Evolutionary conservation across 495 filamentous ascomycete genomes (phyloP).

Genomic region (Aspergillus nanangensis): DNA sequence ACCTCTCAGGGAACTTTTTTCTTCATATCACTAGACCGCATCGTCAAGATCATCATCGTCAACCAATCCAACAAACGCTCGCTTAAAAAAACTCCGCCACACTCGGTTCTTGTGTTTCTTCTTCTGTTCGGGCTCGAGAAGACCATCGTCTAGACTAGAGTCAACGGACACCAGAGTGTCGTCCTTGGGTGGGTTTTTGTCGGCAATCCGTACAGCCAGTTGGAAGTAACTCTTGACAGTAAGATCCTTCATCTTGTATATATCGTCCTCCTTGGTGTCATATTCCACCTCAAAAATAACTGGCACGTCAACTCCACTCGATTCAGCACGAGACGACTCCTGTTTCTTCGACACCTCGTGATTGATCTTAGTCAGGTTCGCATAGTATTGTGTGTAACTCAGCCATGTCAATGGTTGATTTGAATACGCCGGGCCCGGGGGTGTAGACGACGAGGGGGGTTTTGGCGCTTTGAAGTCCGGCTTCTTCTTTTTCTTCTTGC

Average conservation of each 20-base stretch:
- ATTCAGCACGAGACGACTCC: no score
- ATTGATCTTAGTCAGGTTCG: slow-evolving; percentile 87
- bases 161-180: slow-evolving; percentile 3
- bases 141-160: no score
- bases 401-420: slow-evolving; percentile 73
- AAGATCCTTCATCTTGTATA: slow-evolving; percentile 75
- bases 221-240: slow-evolving; percentile 78
- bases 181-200: slow-evolving; percentile 33
- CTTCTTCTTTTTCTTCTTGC: slow-evolving; percentile 51
- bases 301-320: slow-evolving; percentile 37
- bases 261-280: slow-evolving; percentile 66
- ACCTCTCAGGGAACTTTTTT: no score
- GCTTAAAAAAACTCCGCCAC: slow-evolving; percentile 72
- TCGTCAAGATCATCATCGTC: slow-evolving; percentile 21
- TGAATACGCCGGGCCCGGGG: slow-evolving; percentile 89
- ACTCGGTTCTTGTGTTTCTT: slow-evolving; percentile 44
- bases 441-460: slow-evolving; percentile 64
- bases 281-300: slow-evolving; percentile 86
- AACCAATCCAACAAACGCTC: slow-evolving; percentile 75
- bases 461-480: slow-evolving; percentile 63
- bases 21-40: no score
- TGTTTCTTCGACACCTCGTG: slow-evolving; percentile 50
- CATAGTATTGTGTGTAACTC: slow-evolving; percentile 84
- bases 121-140: no score
- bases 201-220: slow-evolving; percentile 73